A percentile compares a stretch with the other conserved stretches of the same genome.
Evolutionary conservation across 2,329 filamentous ascomycete species (phyloP).

Genomic region (Passalora sequoiae): DNA sequence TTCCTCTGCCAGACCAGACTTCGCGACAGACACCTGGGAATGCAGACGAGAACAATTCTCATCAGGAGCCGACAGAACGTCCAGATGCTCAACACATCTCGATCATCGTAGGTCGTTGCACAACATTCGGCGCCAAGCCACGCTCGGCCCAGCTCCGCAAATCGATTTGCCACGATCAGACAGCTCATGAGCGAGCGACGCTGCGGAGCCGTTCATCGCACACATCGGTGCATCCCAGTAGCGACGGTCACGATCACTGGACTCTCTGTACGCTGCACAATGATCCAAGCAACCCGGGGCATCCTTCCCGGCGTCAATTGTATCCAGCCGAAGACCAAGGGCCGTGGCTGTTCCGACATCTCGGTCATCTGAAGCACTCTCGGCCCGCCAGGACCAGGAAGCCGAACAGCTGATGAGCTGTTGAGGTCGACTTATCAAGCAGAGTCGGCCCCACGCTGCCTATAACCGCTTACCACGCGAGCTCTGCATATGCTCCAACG

Average conservation of each 20-base stretch:
- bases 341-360: background rate
- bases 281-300: background rate
- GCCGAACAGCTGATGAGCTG: background rate
- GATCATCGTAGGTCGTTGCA: too few relatives aligned
- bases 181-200: background rate
- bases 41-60: background rate
- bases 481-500: background rate
- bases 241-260: background rate
- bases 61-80: too few relatives aligned
- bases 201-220: background rate
- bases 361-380: background rate
- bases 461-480: constrained; percentile 4
- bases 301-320: background rate
- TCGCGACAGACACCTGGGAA: background rate
- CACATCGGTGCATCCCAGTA: background rate
- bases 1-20: background rate
- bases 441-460: background rate
- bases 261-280: background rate
- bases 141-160: background rate
- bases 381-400: background rate
- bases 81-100: background rate
- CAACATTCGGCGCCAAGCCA: too few relatives aligned
- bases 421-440: background rate
- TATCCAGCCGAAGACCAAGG: background rate
- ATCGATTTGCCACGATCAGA: background rate